Percentiles rank a stretch among this genome's conserved stretches.
Conservation (phyloP, 169 alveolate species). For the Eimeria tenella region DNA sequence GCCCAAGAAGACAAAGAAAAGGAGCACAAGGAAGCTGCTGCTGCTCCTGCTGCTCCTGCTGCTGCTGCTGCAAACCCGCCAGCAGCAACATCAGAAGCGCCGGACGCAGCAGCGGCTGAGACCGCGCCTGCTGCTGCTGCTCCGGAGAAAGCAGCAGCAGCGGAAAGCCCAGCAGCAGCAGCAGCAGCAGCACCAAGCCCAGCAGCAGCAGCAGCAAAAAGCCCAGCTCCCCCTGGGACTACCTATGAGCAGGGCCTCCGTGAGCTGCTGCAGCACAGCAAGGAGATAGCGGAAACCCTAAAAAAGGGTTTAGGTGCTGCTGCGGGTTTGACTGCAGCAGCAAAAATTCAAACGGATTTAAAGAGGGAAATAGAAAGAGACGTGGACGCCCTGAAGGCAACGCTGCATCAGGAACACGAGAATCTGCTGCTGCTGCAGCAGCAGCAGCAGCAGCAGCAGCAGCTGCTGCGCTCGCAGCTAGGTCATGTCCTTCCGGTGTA, state of each 20-base stretch:
- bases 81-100: not conserved
- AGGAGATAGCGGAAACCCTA: not conserved
- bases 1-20: too few species aligned
- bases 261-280: not conserved
- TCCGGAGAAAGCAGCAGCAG: not conserved
- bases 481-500: not conserved
- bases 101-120: not conserved
- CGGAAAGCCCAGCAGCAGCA: not conserved
- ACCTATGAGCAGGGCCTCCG: not conserved
- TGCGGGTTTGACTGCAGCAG: slow-evolving; percentile 15
- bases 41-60: too few species aligned
- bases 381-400: slow-evolving; percentile 4
- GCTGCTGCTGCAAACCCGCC: too few species aligned
- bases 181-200: not conserved
- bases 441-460: not conserved
- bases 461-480: slow-evolving; percentile 13
- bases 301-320: not conserved
- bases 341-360: not conserved
- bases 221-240: too few species aligned
- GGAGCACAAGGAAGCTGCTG: too few species aligned
- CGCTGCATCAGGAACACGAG: slow-evolving; percentile 8
- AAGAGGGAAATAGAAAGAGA: slow-evolving; percentile 16
- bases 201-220: not conserved
- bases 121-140: not conserved
- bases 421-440: not conserved